A percentile compares a stretch with the other conserved stretches of the same genome.
These are phyloP conservation scores for Fusarium floridanum DNA, from an alignment of 2,329 filamentous ascomycete genomes.

Conservation along the genomic window DNA sequence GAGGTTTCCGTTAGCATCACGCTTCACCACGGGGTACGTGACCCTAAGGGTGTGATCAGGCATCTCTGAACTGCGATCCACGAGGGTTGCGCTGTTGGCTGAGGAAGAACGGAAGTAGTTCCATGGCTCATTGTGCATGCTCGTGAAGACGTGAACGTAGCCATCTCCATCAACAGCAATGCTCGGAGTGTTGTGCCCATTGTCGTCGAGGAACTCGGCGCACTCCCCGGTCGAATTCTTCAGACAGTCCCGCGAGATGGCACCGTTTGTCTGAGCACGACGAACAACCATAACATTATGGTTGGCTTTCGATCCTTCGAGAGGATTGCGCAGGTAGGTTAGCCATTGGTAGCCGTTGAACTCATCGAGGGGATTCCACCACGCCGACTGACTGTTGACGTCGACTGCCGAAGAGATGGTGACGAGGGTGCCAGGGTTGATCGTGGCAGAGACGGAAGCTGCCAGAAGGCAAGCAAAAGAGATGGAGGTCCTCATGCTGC, in stretches of 20 bases:
- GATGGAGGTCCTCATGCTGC: conserved; percentile 8
- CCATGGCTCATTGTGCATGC: conserved; percentile 47
- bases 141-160: conserved; percentile 45
- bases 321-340: conserved; percentile 42
- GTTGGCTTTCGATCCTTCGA: conserved; percentile 32
- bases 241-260: conserved; percentile 41
- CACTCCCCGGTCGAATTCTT: conserved; percentile 34
- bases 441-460: conserved; percentile 18
- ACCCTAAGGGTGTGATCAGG: conserved; percentile 34
- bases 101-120: conserved; percentile 42
- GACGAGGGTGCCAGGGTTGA: conserved; percentile 26
- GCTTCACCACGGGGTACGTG: conserved; percentile 28
- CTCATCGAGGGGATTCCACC: conserved; percentile 46
- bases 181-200: conserved; percentile 42
- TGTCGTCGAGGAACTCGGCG: conserved; percentile 40
- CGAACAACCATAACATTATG: conserved; percentile 46
- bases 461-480: conserved; percentile 16
- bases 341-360: conserved; percentile 41
- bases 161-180: conserved; percentile 43
- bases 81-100: conserved; percentile 38
- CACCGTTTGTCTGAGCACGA: conserved; percentile 31
- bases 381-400: conserved; percentile 40
- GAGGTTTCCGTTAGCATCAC: conserved; percentile 8
- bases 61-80: conserved; percentile 38
- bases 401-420: conserved; percentile 38